Percentiles rank a stretch among this genome's conserved stretches.
phyloP scores from a whole-genome alignment of 169 alveolate species.

The Plasmodium fragile region DNA sequence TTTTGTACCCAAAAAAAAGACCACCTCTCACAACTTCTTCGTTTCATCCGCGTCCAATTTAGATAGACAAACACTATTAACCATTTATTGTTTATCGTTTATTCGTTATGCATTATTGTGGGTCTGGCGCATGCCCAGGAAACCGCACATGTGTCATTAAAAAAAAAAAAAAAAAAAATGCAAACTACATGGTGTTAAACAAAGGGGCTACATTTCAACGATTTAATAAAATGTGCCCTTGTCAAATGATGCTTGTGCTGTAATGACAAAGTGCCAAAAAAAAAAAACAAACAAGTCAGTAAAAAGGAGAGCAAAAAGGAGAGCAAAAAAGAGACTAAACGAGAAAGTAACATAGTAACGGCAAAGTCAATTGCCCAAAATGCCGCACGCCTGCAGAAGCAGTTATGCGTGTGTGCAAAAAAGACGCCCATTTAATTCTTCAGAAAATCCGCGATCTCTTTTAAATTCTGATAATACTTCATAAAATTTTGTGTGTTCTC shows the following conservation, averaged over 20 bases:
- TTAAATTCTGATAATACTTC: slow-evolving; percentile 29
- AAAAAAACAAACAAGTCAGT: background rate
- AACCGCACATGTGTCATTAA: background rate
- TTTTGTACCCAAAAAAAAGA: too few relatives aligned
- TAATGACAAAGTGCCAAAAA: background rate
- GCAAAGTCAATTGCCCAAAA: background rate
- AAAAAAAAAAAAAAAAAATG: background rate
- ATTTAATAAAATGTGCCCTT: background rate
- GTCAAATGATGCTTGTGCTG: background rate
- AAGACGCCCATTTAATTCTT: background rate
- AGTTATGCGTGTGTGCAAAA: background rate
- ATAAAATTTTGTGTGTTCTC: background rate
- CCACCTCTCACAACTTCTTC: background rate
- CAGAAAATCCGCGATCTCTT: slow-evolving; percentile 35
- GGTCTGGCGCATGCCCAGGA: background rate
- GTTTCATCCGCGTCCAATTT: background rate
- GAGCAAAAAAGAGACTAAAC: background rate
- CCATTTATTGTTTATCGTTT: background rate
- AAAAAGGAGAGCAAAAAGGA: background rate
- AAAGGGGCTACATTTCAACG: background rate
- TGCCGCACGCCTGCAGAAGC: background rate
- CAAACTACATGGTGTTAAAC: background rate
- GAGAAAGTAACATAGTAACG: background rate
- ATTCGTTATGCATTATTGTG: background rate
- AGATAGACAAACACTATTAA: background rate